Evolutionary conservation across 352 stramenopile species (phyloP).

Genomic region (Phytophthora fragariaefolia): DNA sequence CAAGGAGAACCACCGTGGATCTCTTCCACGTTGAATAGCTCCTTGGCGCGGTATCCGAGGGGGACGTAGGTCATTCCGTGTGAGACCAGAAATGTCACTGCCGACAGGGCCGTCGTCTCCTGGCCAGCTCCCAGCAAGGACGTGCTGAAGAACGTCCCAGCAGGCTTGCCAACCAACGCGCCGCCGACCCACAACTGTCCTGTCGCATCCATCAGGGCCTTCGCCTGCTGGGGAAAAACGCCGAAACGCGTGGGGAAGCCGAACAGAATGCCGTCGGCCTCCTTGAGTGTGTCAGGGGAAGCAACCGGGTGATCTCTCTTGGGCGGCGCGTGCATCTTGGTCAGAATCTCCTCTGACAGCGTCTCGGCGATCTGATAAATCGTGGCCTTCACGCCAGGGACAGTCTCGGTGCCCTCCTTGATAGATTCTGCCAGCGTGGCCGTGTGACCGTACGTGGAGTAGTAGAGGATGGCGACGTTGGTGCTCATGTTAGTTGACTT

Average conservation of each 20-base stretch:
- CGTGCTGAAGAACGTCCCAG: constrained; percentile 21
- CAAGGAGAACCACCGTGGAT: constrained; percentile 22
- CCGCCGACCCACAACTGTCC: constrained; percentile 9
- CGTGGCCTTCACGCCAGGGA: constrained; percentile 10
- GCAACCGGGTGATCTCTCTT: constrained; percentile 9
- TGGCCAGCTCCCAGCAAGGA: constrained; percentile 13
- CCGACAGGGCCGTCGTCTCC: constrained; percentile 12
- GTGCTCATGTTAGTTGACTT: constrained; percentile 5
- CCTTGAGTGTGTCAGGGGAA: constrained; percentile 15
- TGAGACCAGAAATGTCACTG: constrained; percentile 20
- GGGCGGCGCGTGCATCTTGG: constrained; percentile 18
- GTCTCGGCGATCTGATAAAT: constrained; percentile 23
- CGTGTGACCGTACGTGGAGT: constrained; percentile 21
- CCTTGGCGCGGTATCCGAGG: constrained; percentile 19
- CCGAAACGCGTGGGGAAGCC: constrained; percentile 18
- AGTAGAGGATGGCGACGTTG: constrained; percentile 29
- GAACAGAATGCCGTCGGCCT: constrained; percentile 25
- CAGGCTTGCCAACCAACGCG: constrained; percentile 15
- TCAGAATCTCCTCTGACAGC: constrained; percentile 18
- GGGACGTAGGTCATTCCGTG: constrained; percentile 24
- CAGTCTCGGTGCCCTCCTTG: constrained; percentile 19
- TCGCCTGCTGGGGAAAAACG: constrained; percentile 16
- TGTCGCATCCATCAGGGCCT: constrained; percentile 17
- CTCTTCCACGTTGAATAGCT: constrained; percentile 19
- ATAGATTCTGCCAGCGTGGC: constrained; percentile 12